Base-by-base conservation (phyloP, 768 basidiomycete genomes). In the Phylloporus arenicola region DNA sequence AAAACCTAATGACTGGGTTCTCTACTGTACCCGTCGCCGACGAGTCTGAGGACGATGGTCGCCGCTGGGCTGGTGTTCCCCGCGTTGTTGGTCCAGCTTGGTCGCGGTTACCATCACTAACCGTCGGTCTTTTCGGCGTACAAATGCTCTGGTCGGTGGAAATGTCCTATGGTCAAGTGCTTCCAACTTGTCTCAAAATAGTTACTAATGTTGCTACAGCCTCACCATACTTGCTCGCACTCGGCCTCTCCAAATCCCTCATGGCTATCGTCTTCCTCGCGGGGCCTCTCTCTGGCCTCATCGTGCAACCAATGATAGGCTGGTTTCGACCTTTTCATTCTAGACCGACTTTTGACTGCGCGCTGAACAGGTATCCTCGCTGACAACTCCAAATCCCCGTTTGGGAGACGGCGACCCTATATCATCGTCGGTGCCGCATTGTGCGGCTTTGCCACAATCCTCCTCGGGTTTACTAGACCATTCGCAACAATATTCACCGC, bases 251-350 rank as follows among this genome's bases (percentile, higher is more conserved):
- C 2, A 95, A 92, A 68, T 85, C 88, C 3, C 75, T 77, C 53
- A 91, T 96, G 82, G 86, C 92, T 1, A 75, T 91, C 19, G 94
- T 96, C 11, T 93, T 98, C 64, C 76, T 95, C 40, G 94, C 94
- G 2, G 94, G 93, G 0, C 94, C 92, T 2, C 71, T 94, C 7
- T 91, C 88, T 0, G 94, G 93, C 2, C 77, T 98, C 19, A 73
- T 97, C 41, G 87, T 95, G 57, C 94, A 97, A 62, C 95, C 93
- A 1, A 64, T 94, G 38, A 90, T 95, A 58, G 89, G 91, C 80
- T 53, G 35, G 37, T 53, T 63, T n/a, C 29, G 14, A 29, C 5
- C n/a, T 14, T 29, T 19, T 8, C 14, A 6, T 8, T 12, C 1
- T 34, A 7, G 11, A 0, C 7, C 22, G 2, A 6, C 8, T 22